Evolutionary conservation across 164 flowering plant genomes (phyloP), one percentile per base, ranked within the genome.

Genomic region (Sextonia rubra): DNA sequence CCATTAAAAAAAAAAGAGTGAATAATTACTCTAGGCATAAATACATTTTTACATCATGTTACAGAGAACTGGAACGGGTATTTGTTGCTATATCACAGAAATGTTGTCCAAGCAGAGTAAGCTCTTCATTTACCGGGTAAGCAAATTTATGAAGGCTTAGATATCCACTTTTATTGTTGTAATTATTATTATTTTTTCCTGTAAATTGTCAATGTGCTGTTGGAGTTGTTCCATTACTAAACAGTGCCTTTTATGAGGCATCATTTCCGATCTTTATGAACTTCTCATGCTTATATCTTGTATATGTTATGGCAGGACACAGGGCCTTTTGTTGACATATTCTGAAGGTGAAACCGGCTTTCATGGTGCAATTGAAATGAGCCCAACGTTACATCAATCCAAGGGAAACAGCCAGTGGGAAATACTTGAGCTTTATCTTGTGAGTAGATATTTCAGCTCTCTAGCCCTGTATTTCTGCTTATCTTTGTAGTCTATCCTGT

Each of bases 11-110:
- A 37, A 37, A 8, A 37, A 9, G 3, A 27, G 20, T 12, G 8
- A 17, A 66, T 24, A 60, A 56, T 60, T 60, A 12, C 11, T 47
- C 20, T 69, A 17, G 58, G 52, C 72, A 60, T 32, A n/a, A 48
- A 22, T 69, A 49, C 76, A 71, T 15, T 69, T 37, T 5, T 24
- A 66, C 4, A 22, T 74, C 32, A 55, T 66, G 69, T 62, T 69
- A 26, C 81, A 95, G 99, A 85, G 92, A 88, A 77, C 77, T 95
- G 77, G 99, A 90, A 75, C 89, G 80, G 75, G 87, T 89, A 66
- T 93, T 95, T 72, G 65, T 74, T 67, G 80, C 89, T 47, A 80
- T 95, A 80, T 82, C 99, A 60, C 74, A 87, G 73, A 90, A 89
- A 80, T 95, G 98, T 80, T 90, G 89, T 76, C 87, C 87, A 25